Base-by-base conservation (phyloP, 495 filamentous ascomycete species). In the Hypoxylon intermedium region DNA sequence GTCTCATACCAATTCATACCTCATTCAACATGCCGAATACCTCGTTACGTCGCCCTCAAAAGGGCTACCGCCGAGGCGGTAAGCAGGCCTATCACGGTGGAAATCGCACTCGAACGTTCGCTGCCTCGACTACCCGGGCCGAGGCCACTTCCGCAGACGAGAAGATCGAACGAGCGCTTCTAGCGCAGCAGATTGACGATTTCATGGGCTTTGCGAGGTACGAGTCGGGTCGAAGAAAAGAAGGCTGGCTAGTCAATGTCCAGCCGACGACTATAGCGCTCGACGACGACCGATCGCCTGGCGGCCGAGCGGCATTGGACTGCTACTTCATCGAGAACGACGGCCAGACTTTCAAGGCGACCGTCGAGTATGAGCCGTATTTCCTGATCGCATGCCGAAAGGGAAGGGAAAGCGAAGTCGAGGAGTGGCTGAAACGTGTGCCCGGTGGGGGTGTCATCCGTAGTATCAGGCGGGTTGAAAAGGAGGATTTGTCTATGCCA, bases 241-340 rank as follows among this genome's bases (percentile, higher is more conserved):
- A 89, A 37, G 94, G 94, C 46, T 99, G 94, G 94, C 83, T 99
- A 13, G 90, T 91, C 50, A 98, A 97, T 68, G 90, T 98, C 80
- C 91, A 96, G 69, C 85, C 90, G 34, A 97, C 94, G 0, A 85
- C 83, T 15, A 79, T 98, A 30, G 68, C 58, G 11, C 60, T 71
- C 28, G 89, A 95, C 69, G 93, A 97, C 73, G 81, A 91, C 16
- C 91, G 91, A 56, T 78, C 90, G 4, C 85, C 86, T 9, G 78
- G 73, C 41, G 93, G 93, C 41, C 83, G 92, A 58, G 91, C 94
- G 1, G 94, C 88, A 5, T 87, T 99, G 49, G 95, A 99, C 74
- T 97, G 88, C 75, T 99, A 97, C 75, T 98, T 99, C 75, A 85
- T 99, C 43, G 92, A 94, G 68, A 91, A 97, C 50, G 90, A 93